phyloP scores from a whole-genome alignment of 108 stramenopile species.

The Skeletonema menzelii region DNA sequence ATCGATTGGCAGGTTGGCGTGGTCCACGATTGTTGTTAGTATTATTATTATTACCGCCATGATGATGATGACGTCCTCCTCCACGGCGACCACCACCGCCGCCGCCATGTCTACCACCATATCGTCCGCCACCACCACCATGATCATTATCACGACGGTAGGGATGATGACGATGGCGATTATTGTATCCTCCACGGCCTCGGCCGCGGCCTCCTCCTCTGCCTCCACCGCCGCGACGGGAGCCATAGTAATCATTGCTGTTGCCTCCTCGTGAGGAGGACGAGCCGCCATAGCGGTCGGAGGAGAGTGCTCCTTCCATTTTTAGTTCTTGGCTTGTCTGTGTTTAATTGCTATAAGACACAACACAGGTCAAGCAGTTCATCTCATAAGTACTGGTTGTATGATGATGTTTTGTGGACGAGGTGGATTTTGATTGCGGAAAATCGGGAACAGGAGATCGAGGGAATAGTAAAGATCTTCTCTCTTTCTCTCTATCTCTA shows the following conservation, averaged over 20 bases:
- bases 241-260: neutral
- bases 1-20: conserved; percentile 65
- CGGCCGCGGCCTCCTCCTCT: conserved; percentile 12
- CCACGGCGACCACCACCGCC: conserved; percentile 29
- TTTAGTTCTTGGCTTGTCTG: neutral
- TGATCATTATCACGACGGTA: conserved; percentile 44
- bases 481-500: too few species aligned
- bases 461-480: too few species aligned
- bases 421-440: too few species aligned
- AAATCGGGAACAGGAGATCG: too few species aligned
- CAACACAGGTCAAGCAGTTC: neutral
- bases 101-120: conserved; percentile 15
- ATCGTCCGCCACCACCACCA: conserved; percentile 23
- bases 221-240: conserved; percentile 20
- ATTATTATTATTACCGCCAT: conserved; percentile 26
- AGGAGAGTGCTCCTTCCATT: conserved; percentile 46
- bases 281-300: conserved; percentile 32
- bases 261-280: conserved; percentile 2
- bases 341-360: neutral
- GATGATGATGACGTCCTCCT: conserved; percentile 23
- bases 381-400: too few species aligned
- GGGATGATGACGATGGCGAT: conserved; percentile 30
- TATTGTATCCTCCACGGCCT: conserved; percentile 8
- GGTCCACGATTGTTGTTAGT: conserved; percentile 36
- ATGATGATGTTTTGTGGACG: too few species aligned